Conservation (phyloP, 179 eudicot species). For the Pouteria campechiana region DNA sequence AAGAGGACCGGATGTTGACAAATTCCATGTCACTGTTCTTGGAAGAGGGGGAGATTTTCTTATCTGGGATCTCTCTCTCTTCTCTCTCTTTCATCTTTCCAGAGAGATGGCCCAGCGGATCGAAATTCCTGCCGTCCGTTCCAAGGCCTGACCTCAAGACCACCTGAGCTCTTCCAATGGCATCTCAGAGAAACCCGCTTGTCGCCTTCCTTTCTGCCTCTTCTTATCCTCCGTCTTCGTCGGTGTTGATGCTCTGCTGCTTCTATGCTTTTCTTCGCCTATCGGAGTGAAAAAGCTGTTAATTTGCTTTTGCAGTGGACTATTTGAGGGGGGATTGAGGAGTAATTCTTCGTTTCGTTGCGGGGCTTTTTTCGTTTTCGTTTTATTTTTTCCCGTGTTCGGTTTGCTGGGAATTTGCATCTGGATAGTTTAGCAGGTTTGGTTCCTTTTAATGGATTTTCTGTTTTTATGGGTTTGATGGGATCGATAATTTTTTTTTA, state of each 20-base stretch:
- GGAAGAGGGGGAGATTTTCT: constrained; percentile 70
- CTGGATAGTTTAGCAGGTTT: too few relatives aligned
- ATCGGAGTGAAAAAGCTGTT: too few relatives aligned
- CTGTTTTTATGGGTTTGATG: constrained; percentile 11
- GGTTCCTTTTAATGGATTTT: constrained; percentile 20
- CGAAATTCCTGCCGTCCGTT: constrained; percentile 48
- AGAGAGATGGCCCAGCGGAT: constrained; percentile 73
- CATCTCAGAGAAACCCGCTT: constrained; percentile 18
- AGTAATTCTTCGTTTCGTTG: constrained; percentile 2
- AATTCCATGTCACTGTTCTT: constrained; percentile 77
- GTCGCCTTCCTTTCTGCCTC: not conserved
- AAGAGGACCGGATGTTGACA: constrained; percentile 88
- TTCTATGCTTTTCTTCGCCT: constrained; percentile 29
- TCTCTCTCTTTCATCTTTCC: constrained; percentile 26
- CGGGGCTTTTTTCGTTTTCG: not conserved
- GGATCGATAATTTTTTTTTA: constrained; percentile 9
- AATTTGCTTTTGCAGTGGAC: too few relatives aligned
- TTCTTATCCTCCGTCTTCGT: constrained; percentile 1
- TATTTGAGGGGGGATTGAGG: constrained; percentile 5
- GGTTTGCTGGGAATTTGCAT: constrained; percentile 17
- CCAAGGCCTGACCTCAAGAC: constrained; percentile 18
- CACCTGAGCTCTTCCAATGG: constrained; percentile 49
- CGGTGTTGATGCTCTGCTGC: constrained; percentile 4
- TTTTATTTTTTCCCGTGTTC: constrained; percentile 1
- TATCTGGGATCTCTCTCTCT: constrained; percentile 85